Evolutionary conservation across 352 stramenopile species (phyloP).

Genomic region (Peronospora destructor): DNA sequence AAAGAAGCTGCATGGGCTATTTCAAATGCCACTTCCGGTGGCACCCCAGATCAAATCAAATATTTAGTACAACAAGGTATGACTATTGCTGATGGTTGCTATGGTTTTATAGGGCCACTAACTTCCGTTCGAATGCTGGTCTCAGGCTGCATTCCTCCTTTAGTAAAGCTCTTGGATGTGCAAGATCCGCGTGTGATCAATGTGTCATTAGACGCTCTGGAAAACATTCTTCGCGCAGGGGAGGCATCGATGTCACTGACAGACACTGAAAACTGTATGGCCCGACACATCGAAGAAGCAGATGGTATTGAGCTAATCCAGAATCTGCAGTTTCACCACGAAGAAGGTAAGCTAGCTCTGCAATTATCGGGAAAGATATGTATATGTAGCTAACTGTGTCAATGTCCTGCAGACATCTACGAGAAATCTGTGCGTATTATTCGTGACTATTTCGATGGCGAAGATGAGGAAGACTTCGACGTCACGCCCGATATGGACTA

Average conservation of each 20-base stretch:
- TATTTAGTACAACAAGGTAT: slow-evolving; percentile 93
- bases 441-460: slow-evolving; percentile 95
- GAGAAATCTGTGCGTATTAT: slow-evolving; percentile 93
- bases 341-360: slow-evolving; percentile 76
- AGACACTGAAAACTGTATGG: slow-evolving; percentile 91
- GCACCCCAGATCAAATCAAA: slow-evolving; percentile 91
- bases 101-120: neutral
- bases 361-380: neutral
- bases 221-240: slow-evolving; percentile 88
- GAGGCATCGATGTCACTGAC: slow-evolving; percentile 82
- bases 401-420: slow-evolving; percentile 70
- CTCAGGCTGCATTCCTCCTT: slow-evolving; percentile 90
- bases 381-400: neutral
- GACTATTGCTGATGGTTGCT: slow-evolving; percentile 1
- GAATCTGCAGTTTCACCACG: slow-evolving; percentile 95
- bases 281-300: slow-evolving; percentile 92
- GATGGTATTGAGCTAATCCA: slow-evolving; percentile 96
- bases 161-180: slow-evolving; percentile 91
- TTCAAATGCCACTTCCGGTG: slow-evolving; percentile 68
- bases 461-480: slow-evolving; percentile 93
- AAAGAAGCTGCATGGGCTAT: slow-evolving; percentile 85
- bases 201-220: slow-evolving; percentile 94
- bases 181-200: slow-evolving; percentile 95
- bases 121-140: neutral
- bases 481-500: slow-evolving; percentile 48